phyloP scores from a whole-genome alignment of 306 rosid genomes.

The Prunus mongolica region DNA sequence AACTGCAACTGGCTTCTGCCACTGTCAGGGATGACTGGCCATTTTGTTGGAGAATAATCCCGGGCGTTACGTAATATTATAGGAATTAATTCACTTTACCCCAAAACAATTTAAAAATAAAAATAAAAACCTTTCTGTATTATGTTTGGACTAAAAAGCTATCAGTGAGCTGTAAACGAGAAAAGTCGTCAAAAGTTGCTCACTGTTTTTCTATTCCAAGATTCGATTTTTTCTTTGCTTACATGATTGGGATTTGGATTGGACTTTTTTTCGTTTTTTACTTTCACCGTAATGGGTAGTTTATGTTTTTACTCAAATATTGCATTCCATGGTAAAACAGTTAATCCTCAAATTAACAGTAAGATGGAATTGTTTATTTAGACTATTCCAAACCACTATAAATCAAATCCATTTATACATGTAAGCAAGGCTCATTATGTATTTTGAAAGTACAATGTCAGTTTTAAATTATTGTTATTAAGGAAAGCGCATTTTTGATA shows the following conservation, averaged over 20 bases:
- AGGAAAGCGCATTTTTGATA: too few relatives aligned
- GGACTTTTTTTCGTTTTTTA: too few relatives aligned
- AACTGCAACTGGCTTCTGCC: not conserved
- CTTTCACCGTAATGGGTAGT: too few relatives aligned
- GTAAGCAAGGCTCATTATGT: too few relatives aligned
- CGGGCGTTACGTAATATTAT: not conserved
- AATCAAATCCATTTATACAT: too few relatives aligned
- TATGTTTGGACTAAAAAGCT: not conserved
- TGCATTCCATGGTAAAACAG: too few relatives aligned
- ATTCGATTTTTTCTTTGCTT: not conserved
- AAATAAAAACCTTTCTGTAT: not conserved
- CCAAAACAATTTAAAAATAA: not conserved
- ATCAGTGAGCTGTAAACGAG: not conserved
- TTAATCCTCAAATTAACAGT: too few relatives aligned
- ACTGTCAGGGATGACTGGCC: not conserved
- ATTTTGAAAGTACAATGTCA: too few relatives aligned
- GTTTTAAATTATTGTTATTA: too few relatives aligned
- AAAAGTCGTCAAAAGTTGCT: slow-evolving; percentile 3
- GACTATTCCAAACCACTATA: too few relatives aligned
- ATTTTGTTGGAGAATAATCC: not conserved
- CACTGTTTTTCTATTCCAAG: not conserved
- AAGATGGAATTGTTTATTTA: too few relatives aligned
- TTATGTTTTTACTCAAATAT: too few relatives aligned
- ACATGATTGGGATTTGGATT: not conserved
- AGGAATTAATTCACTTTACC: not conserved